Evolutionary conservation across 768 basidiomycete species (phyloP), one percentile per base, ranked within the genome.

Genomic region (Mrakia hoshinonis): DNA sequence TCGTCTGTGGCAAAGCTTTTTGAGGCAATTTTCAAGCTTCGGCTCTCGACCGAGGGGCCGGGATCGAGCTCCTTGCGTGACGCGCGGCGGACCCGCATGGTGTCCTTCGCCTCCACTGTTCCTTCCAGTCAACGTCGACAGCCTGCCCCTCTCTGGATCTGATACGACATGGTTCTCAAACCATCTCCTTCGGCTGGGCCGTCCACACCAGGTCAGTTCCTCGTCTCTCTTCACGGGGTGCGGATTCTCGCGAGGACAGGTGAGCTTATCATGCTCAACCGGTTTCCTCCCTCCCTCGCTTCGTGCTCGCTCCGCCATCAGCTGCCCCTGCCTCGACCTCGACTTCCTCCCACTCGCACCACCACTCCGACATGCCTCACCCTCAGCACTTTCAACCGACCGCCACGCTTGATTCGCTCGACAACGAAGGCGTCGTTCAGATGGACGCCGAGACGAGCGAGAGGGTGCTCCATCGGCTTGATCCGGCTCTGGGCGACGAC

Each of bases 351-450:
- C 13, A 11, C 13, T 18, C 64, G 9, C 63, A 48, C 18, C 60
- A 29, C 24, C 7, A 4, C 43, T 29, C 46, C 31, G 13, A 31
- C 34, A 26, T 18, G 11, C 64, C 64, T 34, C 55, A 72, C 11
- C 54, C 55, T 2, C 70, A 72, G 36, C 3, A 47, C 29, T 72
- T 54, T 46, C 29, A 34, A 0, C 55, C 65, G 9, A 3, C 52
- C 3, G 24, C 46, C 11, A 72, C 70, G 1, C 55, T 72, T 48
- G 70, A 72, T 29, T 65, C 70, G 9, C 46, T 72, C 55, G 70
- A 72, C 26, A 12, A 26, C 54, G 70, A 67, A 43, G 70, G 65
- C 22, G 13, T 72, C 15, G 36, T 65, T 18, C 64, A 61, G 34
- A 60, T 61, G n/a, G 36, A 29, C 12, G n/a, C 55, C 15, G 47